Evolutionary conservation across 1,284 basidiomycete genomes (phyloP), one percentile per base, ranked within the genome.

Genomic region (Ustilago bromivora): DNA sequence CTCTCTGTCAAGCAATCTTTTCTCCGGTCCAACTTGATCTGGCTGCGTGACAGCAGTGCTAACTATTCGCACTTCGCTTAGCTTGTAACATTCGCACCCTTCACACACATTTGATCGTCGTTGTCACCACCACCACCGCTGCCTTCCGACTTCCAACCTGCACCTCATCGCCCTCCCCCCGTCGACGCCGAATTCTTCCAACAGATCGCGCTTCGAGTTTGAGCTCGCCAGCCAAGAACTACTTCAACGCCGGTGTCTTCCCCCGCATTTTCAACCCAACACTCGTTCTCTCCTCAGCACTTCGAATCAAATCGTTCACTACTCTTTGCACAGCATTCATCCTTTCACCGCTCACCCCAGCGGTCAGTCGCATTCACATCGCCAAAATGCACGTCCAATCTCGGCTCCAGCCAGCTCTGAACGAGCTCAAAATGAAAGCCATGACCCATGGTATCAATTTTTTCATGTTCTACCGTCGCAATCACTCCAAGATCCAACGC

Each of bases 301-400:
- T 28, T 28, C 23, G 23, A 3, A 28, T 28, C 23, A 28, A 41
- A 15, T 41, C 40, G 17, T 41, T 17, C 7, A 6, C 7, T 17
- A 12, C 40, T 17, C 6, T 12, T 1, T 7, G 19, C n/a, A 46
- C 7, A 19, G n/a, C 43, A n/a, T 23, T 19, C 19, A 15, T 19
- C 11, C n/a, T 19, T 19, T 11, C 9, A 13, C 23, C 36, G 12
- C 19, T 41, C 3, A n/a, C 34, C 23, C 23, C 2, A 28, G 47
- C 54, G 43, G 10, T 17, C 12, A 31, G 43, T 23, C 51, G 41
- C 61, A 32, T n/a, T 9, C 8, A 7, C 19, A 9, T 32, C 9
- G 15, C 57, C 54, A 77, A 4, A 2, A 85, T 85, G 83, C 82
- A 80, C 36, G 68, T 79, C 38, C 83, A 82, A 54, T 84, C 82